These are phyloP conservation scores for Verticillium nubilum DNA, from an alignment of 2,329 filamentous ascomycete genomes.

Conservation along the genomic window DNA sequence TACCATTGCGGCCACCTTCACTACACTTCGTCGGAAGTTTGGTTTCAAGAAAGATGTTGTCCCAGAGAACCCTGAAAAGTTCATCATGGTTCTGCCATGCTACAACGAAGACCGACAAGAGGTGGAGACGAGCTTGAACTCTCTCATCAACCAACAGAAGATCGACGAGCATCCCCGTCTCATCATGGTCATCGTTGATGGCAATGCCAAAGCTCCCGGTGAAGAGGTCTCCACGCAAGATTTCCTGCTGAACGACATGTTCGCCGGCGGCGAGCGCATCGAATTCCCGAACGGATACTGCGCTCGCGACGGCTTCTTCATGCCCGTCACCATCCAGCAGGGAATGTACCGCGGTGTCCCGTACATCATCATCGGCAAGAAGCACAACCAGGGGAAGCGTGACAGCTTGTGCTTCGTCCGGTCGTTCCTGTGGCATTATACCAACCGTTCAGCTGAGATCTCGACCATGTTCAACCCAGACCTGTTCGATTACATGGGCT, in stretches of 20 bases:
- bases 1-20: slow-evolving; percentile 22
- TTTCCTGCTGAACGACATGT: slow-evolving; percentile 40
- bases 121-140: slow-evolving; percentile 36
- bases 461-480: slow-evolving; percentile 40
- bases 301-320: slow-evolving; percentile 38
- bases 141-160: slow-evolving; percentile 35
- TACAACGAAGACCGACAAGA: slow-evolving; percentile 43
- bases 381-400: slow-evolving; percentile 43
- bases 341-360: slow-evolving; percentile 39
- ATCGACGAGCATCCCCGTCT: slow-evolving; percentile 34
- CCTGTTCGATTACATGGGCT: slow-evolving; percentile 34
- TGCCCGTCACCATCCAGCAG: slow-evolving; percentile 37
- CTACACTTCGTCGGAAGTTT: slow-evolving; percentile 22
- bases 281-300: slow-evolving; percentile 36
- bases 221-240: slow-evolving; percentile 42
- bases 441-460: slow-evolving; percentile 31
- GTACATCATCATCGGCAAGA: slow-evolving; percentile 41
- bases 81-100: slow-evolving; percentile 41
- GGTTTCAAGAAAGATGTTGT: slow-evolving; percentile 21
- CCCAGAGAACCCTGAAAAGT: slow-evolving; percentile 29
- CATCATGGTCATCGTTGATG: slow-evolving; percentile 44
- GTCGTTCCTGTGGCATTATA: slow-evolving; percentile 42
- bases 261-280: slow-evolving; percentile 25
- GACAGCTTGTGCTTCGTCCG: slow-evolving; percentile 42
- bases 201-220: slow-evolving; percentile 37